Conservation (phyloP, 2,329 filamentous ascomycete genomes). For the Emmonsiellopsis sp. region DNA sequence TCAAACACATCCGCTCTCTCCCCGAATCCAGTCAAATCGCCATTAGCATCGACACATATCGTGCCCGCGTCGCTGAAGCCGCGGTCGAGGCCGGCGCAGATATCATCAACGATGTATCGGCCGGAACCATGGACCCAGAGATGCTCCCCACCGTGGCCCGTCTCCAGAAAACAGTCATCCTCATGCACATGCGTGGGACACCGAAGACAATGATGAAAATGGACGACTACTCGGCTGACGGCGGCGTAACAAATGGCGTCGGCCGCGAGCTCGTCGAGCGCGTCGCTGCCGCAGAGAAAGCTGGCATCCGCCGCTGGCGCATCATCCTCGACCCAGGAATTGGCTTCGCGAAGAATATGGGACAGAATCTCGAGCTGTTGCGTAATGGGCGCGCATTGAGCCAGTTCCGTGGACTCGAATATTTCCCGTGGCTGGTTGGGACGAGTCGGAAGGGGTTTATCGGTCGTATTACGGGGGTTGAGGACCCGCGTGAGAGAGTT, state of each 20-base stretch:
- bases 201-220: conserved; percentile 70
- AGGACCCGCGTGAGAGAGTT: conserved; percentile 58
- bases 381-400: conserved; percentile 44
- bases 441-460: conserved; percentile 86
- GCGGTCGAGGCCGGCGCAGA: conserved; percentile 74
- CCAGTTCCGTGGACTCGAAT: conserved; percentile 30
- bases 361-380: conserved; percentile 75
- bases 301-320: conserved; percentile 83
- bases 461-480: conserved; percentile 68
- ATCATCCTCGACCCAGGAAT: conserved; percentile 91
- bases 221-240: conserved; percentile 48
- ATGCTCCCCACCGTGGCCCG: conserved; percentile 77
- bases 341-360: conserved; percentile 78
- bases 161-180: conserved; percentile 66
- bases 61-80: conserved; percentile 68
- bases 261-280: conserved; percentile 60
- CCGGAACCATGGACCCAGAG: conserved; percentile 63
- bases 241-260: conserved; percentile 56
- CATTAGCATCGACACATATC: conserved; percentile 89
- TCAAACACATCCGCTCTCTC: conserved; percentile 60
- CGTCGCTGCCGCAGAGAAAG: conserved; percentile 65
- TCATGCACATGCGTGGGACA: conserved; percentile 92
- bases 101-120: conserved; percentile 91
- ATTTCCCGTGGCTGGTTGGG: conserved; percentile 82
- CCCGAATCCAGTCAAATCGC: conserved; percentile 55